Evolutionary conservation across 768 basidiomycete genomes (phyloP).

Genomic region (Leccinum rimulosum): DNA sequence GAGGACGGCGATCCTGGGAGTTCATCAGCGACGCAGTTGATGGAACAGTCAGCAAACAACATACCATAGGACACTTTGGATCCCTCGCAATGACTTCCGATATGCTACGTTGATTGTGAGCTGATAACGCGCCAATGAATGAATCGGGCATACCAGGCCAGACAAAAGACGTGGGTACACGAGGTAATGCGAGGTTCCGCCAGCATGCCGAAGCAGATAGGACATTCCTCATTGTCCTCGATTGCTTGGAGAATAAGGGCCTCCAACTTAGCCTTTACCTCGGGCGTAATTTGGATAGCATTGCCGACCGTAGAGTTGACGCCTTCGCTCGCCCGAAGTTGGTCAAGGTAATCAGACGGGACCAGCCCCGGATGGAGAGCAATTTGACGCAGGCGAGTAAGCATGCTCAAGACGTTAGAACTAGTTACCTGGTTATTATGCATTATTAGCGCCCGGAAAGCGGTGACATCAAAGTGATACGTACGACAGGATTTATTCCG

Average conservation of each 20-base stretch:
- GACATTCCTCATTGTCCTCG: conserved; percentile 83
- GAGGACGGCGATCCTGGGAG: conserved; percentile 64
- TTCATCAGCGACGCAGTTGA: conserved; percentile 1
- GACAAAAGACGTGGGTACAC: conserved; percentile 73
- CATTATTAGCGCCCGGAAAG: conserved; percentile 4
- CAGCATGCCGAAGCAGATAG: conserved; percentile 63
- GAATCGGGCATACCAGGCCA: conserved; percentile 51
- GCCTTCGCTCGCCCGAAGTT: conserved; percentile 41
- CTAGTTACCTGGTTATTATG: conserved; percentile 51
- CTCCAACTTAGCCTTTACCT: conserved; percentile 57
- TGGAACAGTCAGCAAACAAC: background rate
- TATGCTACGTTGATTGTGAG: conserved; percentile 44
- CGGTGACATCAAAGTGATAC: background rate
- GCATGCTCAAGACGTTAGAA: conserved; percentile 71
- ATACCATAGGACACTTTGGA: conserved; percentile 81
- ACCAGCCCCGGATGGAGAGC: conserved; percentile 76
- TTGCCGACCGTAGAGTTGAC: conserved; percentile 18
- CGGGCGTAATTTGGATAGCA: conserved; percentile 46
- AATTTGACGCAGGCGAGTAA: conserved; percentile 85
- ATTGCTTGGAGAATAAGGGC: conserved; percentile 58
- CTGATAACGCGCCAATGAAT: background rate
- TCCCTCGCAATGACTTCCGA: conserved; percentile 67
- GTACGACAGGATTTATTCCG: conserved; percentile 42
- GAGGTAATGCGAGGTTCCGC: conserved; percentile 69
- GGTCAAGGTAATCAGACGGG: conserved; percentile 67